Evolutionary conservation across 2,329 filamentous ascomycete species (phyloP), one percentile per base, ranked within the genome.

Genomic region (Magnaporthiopsis incrustans): DNA sequence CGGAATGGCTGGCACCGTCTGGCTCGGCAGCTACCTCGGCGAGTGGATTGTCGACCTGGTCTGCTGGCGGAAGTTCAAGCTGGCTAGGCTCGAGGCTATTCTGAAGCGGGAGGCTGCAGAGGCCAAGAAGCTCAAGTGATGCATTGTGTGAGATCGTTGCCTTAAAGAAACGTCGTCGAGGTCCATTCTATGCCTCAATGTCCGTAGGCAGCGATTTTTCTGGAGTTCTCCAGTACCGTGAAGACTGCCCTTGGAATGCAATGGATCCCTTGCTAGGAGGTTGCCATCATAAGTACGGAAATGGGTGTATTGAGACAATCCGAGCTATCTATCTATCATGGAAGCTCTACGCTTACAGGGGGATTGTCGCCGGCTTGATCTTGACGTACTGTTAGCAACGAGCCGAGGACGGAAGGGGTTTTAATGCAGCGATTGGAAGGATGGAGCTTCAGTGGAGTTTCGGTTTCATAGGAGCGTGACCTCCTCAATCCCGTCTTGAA

Each of bases 401-500:
- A 53, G 44, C 44, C 18, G 22, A 53, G 18, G 22, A 53, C 6
- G 18, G 12, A 53, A n/a, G 18, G 18, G 18, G 7, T 8, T n/a
- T 50, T 11, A 6, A 22, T 14, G 22, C 8, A n/a, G 44, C 18
- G 44, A 10, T 22, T n/a, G 44, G 7, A n/a, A n/a, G 25, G 38
- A 22, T 53, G 35, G 60, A 61, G 60, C 60, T 58, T 64, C 63
- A 64, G 59, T 61, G 60, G 58, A 62, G 62, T 63, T 53, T 65
- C 72, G 68, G 71, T 74, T 73, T 75, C 75, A 76, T 68, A 25
- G 60, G 63, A 57, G 59, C 69, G 69, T 65, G 64, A 68, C 66
- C 67, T 57, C 56, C 70, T 74, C 72, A 77, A 73, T 73, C 73
- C 72, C 73, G 74, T 76, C 74, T 76, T 75, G 73, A 76, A 76